Evolutionary conservation across 2,329 filamentous ascomycete genomes (phyloP).

Genomic region (Hymenoscyphus infarciens): DNA sequence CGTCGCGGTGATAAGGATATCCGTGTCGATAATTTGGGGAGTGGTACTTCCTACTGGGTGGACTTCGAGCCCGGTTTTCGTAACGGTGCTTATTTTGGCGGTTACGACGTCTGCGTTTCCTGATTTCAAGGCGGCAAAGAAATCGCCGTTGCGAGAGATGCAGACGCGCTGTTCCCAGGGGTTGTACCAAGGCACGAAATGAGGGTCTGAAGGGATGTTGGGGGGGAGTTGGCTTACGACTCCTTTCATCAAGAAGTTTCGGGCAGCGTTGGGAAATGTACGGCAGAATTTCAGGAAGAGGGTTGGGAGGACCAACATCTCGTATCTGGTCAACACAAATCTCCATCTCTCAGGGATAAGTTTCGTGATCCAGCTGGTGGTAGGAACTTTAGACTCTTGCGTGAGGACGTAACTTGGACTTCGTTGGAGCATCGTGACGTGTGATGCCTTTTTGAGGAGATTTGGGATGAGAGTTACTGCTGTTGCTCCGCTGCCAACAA

Average conservation of each 20-base stretch:
- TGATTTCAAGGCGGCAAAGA: slow-evolving; percentile 47
- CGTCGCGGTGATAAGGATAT: slow-evolving; percentile 68
- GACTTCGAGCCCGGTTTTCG: slow-evolving; percentile 40
- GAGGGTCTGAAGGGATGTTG: slow-evolving; percentile 52
- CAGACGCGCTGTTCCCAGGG: slow-evolving; percentile 76
- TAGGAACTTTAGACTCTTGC: slow-evolving; percentile 31
- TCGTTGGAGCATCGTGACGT: slow-evolving; percentile 77
- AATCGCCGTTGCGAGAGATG: slow-evolving; percentile 55
- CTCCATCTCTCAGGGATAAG: slow-evolving; percentile 44
- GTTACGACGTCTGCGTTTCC: slow-evolving; percentile 48
- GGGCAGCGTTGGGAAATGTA: slow-evolving; percentile 48
- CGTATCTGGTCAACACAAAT: neutral
- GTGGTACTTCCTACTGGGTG: slow-evolving; percentile 29
- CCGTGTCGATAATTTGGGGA: slow-evolving; percentile 47
- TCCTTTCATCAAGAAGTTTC: slow-evolving; percentile 43
- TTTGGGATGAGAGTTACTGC: slow-evolving; percentile 70
- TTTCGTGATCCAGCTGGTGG: slow-evolving; percentile 15
- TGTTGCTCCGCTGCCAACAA: slow-evolving; percentile 65
- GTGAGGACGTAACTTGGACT: slow-evolving; percentile 68
- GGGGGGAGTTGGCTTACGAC: slow-evolving; percentile 50
- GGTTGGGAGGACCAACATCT: slow-evolving; percentile 40
- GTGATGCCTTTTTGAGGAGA: slow-evolving; percentile 58
- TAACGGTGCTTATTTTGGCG: slow-evolving; percentile 49
- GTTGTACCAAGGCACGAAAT: slow-evolving; percentile 62
- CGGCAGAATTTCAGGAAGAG: slow-evolving; percentile 50